Base-by-base conservation (phyloP, 2,329 filamentous ascomycete species). In the Didymella pomorum region DNA sequence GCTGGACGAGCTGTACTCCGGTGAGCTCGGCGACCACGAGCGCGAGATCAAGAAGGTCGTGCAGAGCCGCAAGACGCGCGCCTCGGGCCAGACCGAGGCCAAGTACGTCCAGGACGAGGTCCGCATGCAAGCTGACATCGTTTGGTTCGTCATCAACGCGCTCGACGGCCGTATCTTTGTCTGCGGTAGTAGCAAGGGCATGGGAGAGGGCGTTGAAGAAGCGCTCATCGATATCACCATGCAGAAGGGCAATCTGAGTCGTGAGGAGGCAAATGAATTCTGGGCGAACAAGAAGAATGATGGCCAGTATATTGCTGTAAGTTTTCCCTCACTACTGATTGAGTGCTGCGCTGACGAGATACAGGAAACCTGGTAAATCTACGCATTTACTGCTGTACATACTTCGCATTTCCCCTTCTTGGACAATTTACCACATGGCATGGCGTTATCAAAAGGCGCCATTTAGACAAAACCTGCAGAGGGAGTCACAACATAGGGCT, bases 91-190 rank as follows among this genome's bases (percentile, higher is more conserved):
- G 52, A 59, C 58, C 2, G 90, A 93, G 67, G 91, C 92, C 63
- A 89, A 90, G 65, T 99, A 99, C 73, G 95, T 99, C 2, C 95
- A 99, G 75, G 95, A 99, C 71, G 95, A 98, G 78, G 94, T 99
- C 9, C 83, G 86, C 11, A 85, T 91, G 64, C 95, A 98, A 76
- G 92, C 93, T 1, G 95, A 98, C 73, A 85, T 98, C n/a, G 94
- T 98, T 16, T 99, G 95, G 95, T 96, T 92, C 76, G 93, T 98
- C 64, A 91, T 96, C 82, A 98, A 98, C 76, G 88, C 93, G 2
- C 83, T 98, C n/a, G 95, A 99, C 71, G 95, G 95, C 1, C 88
- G 95, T 51, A 88, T 98, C 51, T 99, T 99, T 75, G 95, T 99
- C 58, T 99, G 95, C 76, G 95, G 95, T 48, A 96, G 91, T 78